Base-by-base conservation (phyloP, 768 basidiomycete species). In the Boletus coccyginus region DNA sequence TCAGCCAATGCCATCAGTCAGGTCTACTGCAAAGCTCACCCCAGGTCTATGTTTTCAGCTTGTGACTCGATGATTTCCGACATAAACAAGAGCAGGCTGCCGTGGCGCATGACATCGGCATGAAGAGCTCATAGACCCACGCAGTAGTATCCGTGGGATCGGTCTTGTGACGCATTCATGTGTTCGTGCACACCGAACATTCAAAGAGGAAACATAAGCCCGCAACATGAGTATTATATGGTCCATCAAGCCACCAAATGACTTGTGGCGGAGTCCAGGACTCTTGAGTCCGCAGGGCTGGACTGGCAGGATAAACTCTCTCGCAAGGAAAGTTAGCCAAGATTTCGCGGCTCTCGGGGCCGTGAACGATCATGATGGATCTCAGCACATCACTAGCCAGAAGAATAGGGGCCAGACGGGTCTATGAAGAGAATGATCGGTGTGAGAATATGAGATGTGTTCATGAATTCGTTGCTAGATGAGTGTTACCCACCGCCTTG, bases 191-290 rank as follows among this genome's bases (percentile, higher is more conserved):
- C 45, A 38, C 21, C 14, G 17, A 46, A 35, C 46, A n/a, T 46
- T 46, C 17, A 52, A 35, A 50, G 40, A 38, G 44, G 42, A 33
- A 36, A 46, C 21, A n/a, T 48, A 36, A 41, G 21, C 35, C 41
- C 42, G 52, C 46, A 50, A 32, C 41, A 58, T 57, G 59, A 61
- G 56, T 35, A 27, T 27, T 27, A 27, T 27, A 62, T 53, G 42
- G 38, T 12, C 19, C 63, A 66, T 66, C 65, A 66, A 66, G 67
- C 67, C 67, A 61, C 65, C 33, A 69, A 68, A 69, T 67, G 55
- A 67, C 50, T 44, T 51, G 66, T 56, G 66, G 59, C 51, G 40
- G 51, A 44, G 51, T 13, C 66, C 43, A 52, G 63, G 43, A 49
- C 31, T n/a, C 2, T 3, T 36, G 62, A n/a, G 49, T 32, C 14